Evolutionary conservation across 495 filamentous ascomycete species (phyloP).

Genomic region (Hypomontagnella submonticulosa): DNA sequence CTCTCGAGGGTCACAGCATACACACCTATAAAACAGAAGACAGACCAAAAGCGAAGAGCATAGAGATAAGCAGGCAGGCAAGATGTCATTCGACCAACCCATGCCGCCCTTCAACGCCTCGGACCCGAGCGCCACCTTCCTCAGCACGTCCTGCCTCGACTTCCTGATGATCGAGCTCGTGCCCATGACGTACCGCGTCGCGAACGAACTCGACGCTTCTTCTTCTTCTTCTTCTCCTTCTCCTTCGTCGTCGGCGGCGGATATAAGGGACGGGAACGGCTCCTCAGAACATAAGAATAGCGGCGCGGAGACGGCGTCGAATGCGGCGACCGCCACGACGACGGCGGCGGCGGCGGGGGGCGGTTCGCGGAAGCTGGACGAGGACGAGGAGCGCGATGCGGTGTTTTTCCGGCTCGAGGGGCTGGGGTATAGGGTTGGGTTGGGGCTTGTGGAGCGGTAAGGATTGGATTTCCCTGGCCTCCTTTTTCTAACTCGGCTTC

Average conservation of each 20-base stretch:
- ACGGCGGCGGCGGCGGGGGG: slow-evolving; percentile 6
- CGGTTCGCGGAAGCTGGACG: slow-evolving; percentile 56
- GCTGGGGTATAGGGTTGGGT: slow-evolving; percentile 90
- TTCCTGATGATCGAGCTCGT: slow-evolving; percentile 96
- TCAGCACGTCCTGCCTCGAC: slow-evolving; percentile 85
- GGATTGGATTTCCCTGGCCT: slow-evolving; percentile 39
- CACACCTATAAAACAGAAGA: neutral
- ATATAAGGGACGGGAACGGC: too few relatives aligned
- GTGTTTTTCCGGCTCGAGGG: slow-evolving; percentile 86
- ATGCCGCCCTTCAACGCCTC: slow-evolving; percentile 75
- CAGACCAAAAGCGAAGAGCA: neutral
- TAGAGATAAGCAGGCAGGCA: neutral
- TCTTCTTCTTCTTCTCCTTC: too few relatives aligned
- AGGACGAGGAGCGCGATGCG: slow-evolving; percentile 83
- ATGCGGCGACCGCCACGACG: slow-evolving; percentile 9
- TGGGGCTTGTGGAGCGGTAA: slow-evolving; percentile 92
- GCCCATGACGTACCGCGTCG: slow-evolving; percentile 88
- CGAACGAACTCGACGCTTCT: slow-evolving; percentile 63
- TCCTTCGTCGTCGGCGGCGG: too few relatives aligned
- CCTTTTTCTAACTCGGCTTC: slow-evolving; percentile 61
- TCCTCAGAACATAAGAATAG: neutral
- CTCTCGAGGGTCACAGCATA: neutral
- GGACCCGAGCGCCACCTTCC: slow-evolving; percentile 80
- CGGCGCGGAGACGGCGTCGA: slow-evolving; percentile 26
- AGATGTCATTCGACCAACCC: slow-evolving; percentile 82